Base-by-base conservation (phyloP, 2,329 filamentous ascomycete species). In the Fusarium sp. region DNA sequence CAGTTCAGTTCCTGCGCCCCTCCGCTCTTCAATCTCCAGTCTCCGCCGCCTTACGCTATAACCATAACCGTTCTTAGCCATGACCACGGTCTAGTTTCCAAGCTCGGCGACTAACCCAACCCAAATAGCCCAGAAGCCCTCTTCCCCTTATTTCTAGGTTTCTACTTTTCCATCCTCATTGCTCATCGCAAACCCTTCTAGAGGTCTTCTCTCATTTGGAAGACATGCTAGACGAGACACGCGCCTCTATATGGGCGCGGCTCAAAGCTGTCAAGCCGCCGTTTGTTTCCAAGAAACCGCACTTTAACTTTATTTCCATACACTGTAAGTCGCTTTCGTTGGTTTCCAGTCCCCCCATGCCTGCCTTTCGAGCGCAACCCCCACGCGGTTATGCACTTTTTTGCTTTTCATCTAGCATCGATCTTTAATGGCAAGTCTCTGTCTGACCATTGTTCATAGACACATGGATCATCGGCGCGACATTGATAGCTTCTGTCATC, bases 221-320 rank as follows among this genome's bases (percentile, higher is more conserved):
- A 70, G 71, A 70, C 43, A 80, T 79, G 78, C 77, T 83, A 62
- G 72, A 78, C 62, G 67, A 70, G 61, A 57, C 73, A 61, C 76
- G 76, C 63, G 75, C 76, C 67, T 77, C 66, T 47, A 29, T 81
- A 41, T 80, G 80, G 80, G 77, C 75, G 37, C 81, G 85, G 72
- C 59, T 88, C 64, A 82, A 80, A 77, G 78, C 82, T 60, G 74
- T 87, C 66, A 87, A 86, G 74, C 88, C 87, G 5, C 82, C 86
- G 18, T 88, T 90, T 66, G 72, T 89, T 28, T 85, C 85, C 54
- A 88, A 85, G 74, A 84, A 86, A 72, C 91, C 89, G 18, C 88
- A 90, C 71, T 91, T 94, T 80, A 94, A 93, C 81, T 97, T 95
- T 78, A 94, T 96, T 64, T 90, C 90, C 2, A 84, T 89, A 18